Evolutionary conservation across 306 rosid genomes (phyloP), one percentile per base, ranked within the genome.

Genomic region (Biancaea sappan): DNA sequence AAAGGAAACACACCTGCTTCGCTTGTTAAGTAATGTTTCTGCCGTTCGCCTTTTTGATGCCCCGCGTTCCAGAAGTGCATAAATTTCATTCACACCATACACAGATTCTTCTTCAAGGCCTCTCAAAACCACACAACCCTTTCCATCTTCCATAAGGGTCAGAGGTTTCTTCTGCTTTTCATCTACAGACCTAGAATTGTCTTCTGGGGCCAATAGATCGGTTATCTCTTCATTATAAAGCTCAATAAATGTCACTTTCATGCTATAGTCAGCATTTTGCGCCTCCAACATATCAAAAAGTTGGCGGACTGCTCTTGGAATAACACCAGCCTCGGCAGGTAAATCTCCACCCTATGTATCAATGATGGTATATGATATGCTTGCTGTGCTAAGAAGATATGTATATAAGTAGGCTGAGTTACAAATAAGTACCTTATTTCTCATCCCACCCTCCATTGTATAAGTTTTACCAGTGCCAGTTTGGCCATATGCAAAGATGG

Each of bases 381-480:
- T 51, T 43, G 26, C 52, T 28, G 3, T 26, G 21, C 76, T 63
- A 62, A 22, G 34, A 66, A 72, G 35, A 48, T 2, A 70, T 7
- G 44, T 44, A 47, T 15, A 50, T 21, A 64, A 46, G 6, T 13
- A 25, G 28, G 35, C 38, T 48, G 66, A 41, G 37, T 19, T 2
- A 64, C 70, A 21, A 37, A 72, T 71, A 50, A 24, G 34, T 87
- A 94, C 99, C 96, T 94, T 94, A 7, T 85, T 85, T 83, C 88
- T 85, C 92, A 87, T 87, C 51, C 99, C 99, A 38, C 99, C 99
- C 80, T 94, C 99, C 99, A 94, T 94, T 10, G 99, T 94, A 74
- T 94, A 94, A 24, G 99, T 94, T 90, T 94, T 94, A 54, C 98
- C 98, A 1, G 98, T 91, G 35, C 98, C 98, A 0, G 98, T 94